Evolutionary conservation across 108 stramenopile genomes (phyloP), one percentile per base, ranked within the genome.

Genomic region (Cyclotella kingstonii): DNA sequence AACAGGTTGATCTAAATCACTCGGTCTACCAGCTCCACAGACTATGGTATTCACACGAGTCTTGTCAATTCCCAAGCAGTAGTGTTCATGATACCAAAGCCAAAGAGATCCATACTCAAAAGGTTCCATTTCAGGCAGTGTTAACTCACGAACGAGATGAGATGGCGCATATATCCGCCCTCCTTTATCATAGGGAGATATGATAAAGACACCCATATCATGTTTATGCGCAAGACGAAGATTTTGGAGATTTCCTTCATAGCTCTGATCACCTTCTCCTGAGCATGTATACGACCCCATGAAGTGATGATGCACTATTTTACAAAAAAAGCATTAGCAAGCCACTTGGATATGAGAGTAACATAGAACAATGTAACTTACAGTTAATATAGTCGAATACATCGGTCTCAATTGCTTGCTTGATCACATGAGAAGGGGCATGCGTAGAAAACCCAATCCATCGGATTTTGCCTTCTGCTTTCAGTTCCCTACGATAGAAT

Each of bases 131-230:
- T 91, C 85, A 9, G 90, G 90, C 44, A 91, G 42, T 21, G 70
- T 84, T 43, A 91, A 65, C 2, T 79, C 68, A n/a, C 90, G 81
- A 15, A 80, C 31, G 27, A 78, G 80, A 27, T 83, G 65, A 2
- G 84, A 83, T 31, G 90, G 90, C 5, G 68, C 75, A 52, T 88
- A 91, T 18, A 91, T 23, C 15, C 69, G 56, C 2, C 92, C 92
- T 22, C 93, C 96, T 63, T 97, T 97, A 77, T 97, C 96, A 52
- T 73, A 86, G 15, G 94, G 83, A 27, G 79, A 80, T 47, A 95
- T 95, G 57, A 89, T 77, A 62, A 94, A 96, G 0, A 94, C 57
- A 36, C 90, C 90, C 93, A 95, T 95, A 53, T 90, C 88, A 57
- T 78, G 76, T 49, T 89, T 61, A 14, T 85, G 69, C 28, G 78